phyloP scores from a whole-genome alignment of 2,329 filamentous ascomycete species.

The Furcasterigmium furcatum region DNA sequence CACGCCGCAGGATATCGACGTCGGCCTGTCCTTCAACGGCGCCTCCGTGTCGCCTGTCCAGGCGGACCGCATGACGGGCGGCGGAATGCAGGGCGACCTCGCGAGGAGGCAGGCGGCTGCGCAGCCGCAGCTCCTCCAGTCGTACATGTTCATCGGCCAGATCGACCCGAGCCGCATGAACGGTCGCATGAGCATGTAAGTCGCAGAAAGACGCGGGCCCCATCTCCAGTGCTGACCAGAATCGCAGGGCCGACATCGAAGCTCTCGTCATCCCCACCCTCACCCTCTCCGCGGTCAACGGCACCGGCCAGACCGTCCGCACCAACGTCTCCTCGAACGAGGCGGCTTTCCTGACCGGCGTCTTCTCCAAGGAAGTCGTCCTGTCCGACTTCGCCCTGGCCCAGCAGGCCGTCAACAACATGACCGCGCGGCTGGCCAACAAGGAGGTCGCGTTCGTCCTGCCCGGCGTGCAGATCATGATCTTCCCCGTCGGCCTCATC shows the following conservation, averaged over 20 bases:
- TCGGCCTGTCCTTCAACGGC: slow-evolving; percentile 51
- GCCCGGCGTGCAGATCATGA: slow-evolving; percentile 64
- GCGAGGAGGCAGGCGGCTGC: slow-evolving; percentile 14
- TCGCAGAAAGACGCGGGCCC: slow-evolving; percentile 9
- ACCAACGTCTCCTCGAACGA: slow-evolving; percentile 68
- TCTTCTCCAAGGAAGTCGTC: slow-evolving; percentile 59
- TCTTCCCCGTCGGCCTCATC: slow-evolving; percentile 68
- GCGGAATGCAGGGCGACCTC: slow-evolving; percentile 16
- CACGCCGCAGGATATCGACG: slow-evolving; percentile 47
- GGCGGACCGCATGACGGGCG: slow-evolving; percentile 18
- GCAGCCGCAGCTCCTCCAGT: slow-evolving; percentile 48
- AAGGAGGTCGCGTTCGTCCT: slow-evolving; percentile 63
- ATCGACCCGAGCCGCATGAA: slow-evolving; percentile 57
- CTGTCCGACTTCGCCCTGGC: slow-evolving; percentile 48
- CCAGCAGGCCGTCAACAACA: slow-evolving; percentile 44
- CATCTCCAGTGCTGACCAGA: slow-evolving; percentile 2
- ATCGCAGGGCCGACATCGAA: slow-evolving; percentile 52
- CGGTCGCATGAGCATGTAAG: slow-evolving; percentile 59
- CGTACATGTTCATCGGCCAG: slow-evolving; percentile 66
- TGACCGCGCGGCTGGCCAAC: slow-evolving; percentile 41
- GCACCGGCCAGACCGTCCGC: slow-evolving; percentile 47
- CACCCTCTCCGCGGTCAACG: slow-evolving; percentile 57
- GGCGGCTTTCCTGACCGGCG: slow-evolving; percentile 67
- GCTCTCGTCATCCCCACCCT: slow-evolving; percentile 65
- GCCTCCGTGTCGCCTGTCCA: slow-evolving; percentile 47